Evolutionary conservation across 1,284 basidiomycete genomes (phyloP).

Genomic region (Athelia sp.): DNA sequence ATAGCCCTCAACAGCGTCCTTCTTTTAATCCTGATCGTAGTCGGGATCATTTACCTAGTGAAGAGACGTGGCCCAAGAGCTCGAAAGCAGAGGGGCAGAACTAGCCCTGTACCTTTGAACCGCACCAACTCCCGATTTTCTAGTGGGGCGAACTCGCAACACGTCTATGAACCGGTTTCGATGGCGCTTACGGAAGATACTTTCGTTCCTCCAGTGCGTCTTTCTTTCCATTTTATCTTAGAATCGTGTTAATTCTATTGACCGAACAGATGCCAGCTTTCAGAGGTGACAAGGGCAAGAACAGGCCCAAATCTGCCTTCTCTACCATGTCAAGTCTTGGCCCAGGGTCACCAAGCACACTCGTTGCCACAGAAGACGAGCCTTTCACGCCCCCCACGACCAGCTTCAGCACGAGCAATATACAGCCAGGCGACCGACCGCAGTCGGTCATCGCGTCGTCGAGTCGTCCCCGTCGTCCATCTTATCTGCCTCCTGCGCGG

Average conservation of each 20-base stretch:
- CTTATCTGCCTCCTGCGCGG: neutral
- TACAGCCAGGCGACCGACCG: slow-evolving; percentile 32
- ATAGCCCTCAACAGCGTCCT: slow-evolving; percentile 70
- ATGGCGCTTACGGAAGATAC: slow-evolving; percentile 74
- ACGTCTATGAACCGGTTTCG: slow-evolving; percentile 65
- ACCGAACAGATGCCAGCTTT: neutral
- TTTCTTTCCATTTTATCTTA: too few relatives aligned
- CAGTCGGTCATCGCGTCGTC: slow-evolving; percentile 22
- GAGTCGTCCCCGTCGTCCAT: neutral
- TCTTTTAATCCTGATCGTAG: slow-evolving; percentile 48
- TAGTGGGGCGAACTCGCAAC: slow-evolving; percentile 21
- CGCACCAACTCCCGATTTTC: slow-evolving; percentile 23
- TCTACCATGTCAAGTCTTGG: neutral
- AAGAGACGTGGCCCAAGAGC: slow-evolving; percentile 31
- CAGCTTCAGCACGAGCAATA: slow-evolving; percentile 47
- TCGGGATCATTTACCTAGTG: slow-evolving; percentile 47
- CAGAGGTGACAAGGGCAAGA: neutral
- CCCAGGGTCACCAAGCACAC: slow-evolving; percentile 2
- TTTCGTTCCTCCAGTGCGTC: slow-evolving; percentile 48
- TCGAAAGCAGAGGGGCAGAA: slow-evolving; percentile 42
- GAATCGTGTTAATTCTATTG: too few relatives aligned
- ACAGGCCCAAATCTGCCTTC: neutral
- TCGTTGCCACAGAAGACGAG: slow-evolving; percentile 14
- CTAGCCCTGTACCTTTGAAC: slow-evolving; percentile 49
- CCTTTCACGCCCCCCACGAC: slow-evolving; percentile 48